Base-by-base conservation (phyloP, 129 eudicot species). In the Chrysanthemum lavandulifolium region DNA sequence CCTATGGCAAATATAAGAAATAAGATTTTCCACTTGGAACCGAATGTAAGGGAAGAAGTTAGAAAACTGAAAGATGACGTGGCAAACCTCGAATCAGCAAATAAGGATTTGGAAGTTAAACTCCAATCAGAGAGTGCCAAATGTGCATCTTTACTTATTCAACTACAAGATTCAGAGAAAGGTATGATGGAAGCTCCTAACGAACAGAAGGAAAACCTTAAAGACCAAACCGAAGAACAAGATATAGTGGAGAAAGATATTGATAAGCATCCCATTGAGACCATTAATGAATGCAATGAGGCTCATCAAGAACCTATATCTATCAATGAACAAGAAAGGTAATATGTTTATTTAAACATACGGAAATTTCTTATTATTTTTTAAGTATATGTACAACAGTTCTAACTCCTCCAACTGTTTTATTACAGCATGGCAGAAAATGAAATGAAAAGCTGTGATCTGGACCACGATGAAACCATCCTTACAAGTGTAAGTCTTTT, bases 291-390 rank as follows among this genome's bases (percentile, higher is more conserved):
- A 80, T n/a, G 74, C 68, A 80, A 66, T 16, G 81, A 85, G 57
- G 77, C 74, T 65, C 73, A 66, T 70, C 68, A 81, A 65, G 86
- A 81, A 65, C 21, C 80, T 78, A 64, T 55, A 58, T 71, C 61
- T 36, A 25, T 74, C 58, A 82, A 87, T 67, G 97, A 86, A 66
- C 76, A 69, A 48, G 76, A 89, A 78, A 86, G 97, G 98, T 90
- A 78, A 65, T 29, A 36, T 9, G 58, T 58, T 43, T 40, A 19
- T 50, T 25, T 66, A 27, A 52, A 8, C 58, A 3, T 3, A 71
- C 13, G 51, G 13, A 69, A 63, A 16, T 13, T 56, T 69, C 53
- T 45, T 12, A 19, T 10, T 71, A 21, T 7, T 18, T 18, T 52
- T 19, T 9, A 10, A 16, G 9, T 40, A 3, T 43, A 75, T 65